Evolutionary conservation across 2,329 filamentous ascomycete genomes (phyloP).

Genomic region (Neofusicoccum sp.): DNA sequence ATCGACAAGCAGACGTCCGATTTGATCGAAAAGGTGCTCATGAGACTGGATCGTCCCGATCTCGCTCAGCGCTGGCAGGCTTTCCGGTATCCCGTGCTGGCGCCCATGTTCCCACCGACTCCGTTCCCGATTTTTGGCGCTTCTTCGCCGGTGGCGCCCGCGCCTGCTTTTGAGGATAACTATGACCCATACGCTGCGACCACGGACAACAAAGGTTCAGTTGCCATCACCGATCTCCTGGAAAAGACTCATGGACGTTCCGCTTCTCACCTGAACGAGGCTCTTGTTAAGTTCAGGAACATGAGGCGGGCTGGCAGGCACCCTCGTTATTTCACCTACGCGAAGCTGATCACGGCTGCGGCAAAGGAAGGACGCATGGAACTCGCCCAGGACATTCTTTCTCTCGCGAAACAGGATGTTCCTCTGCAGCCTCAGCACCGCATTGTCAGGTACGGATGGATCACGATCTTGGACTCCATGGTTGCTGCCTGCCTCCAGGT

Average conservation of each 20-base stretch:
- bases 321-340: conserved; percentile 93
- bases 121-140: conserved; percentile 37
- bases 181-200: conserved; percentile 88
- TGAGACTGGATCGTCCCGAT: conserved; percentile 51
- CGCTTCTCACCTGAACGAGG: conserved; percentile 73
- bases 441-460: conserved; percentile 91
- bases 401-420: conserved; percentile 85
- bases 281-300: conserved; percentile 80
- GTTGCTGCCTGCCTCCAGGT: conserved; percentile 84
- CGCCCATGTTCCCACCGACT: conserved; percentile 38
- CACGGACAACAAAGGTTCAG: conserved; percentile 91
- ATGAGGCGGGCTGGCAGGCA: conserved; percentile 90
- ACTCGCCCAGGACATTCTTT: conserved; percentile 79
- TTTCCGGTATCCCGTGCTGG: conserved; percentile 50
- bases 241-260: conserved; percentile 75
- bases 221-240: conserved; percentile 83
- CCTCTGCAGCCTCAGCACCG: conserved; percentile 81
- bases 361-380: conserved; percentile 81
- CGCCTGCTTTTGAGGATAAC: conserved; percentile 70
- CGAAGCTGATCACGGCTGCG: conserved; percentile 88
- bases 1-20: conserved; percentile 56
- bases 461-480: conserved; percentile 94
- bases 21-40: conserved; percentile 58
- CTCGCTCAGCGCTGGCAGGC: conserved; percentile 58
- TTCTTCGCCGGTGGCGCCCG: conserved; percentile 52